phyloP scores from a whole-genome alignment of 2,329 filamentous ascomycete genomes.

The Xylaria sp. region DNA sequence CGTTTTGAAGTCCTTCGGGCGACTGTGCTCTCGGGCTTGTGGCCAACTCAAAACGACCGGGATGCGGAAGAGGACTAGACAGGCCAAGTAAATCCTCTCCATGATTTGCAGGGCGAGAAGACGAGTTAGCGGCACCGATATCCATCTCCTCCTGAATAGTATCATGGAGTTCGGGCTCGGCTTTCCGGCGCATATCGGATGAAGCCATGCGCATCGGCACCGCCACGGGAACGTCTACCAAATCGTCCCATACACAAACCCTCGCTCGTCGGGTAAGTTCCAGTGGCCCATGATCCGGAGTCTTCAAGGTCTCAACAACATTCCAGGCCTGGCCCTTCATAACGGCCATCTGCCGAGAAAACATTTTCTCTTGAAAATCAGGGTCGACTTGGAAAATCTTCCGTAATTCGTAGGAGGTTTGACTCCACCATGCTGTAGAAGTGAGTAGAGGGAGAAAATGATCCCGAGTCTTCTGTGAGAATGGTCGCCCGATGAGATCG shows the following conservation, averaged over 20 bases:
- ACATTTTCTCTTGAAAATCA: conserved; percentile 99
- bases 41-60: conserved; percentile 78
- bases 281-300: conserved; percentile 88
- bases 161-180: conserved; percentile 58
- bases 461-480: conserved; percentile 90
- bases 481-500: conserved; percentile 93
- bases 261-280: conserved; percentile 90
- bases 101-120: conserved; percentile 54
- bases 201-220: conserved; percentile 88
- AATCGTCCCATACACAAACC: conserved; percentile 97
- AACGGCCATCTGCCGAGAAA: conserved; percentile 95
- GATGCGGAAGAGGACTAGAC: conserved; percentile 74
- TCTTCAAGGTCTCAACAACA: conserved; percentile 96
- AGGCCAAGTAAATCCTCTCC: conserved; percentile 78
- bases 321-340: conserved; percentile 99
- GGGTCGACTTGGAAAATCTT: conserved; percentile 90
- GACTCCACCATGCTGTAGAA: conserved; percentile 95
- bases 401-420: conserved; percentile 88
- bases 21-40: conserved; percentile 56
- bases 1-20: conserved; percentile 50
- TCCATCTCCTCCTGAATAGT: conserved; percentile 89
- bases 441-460: conserved; percentile 97
- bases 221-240: conserved; percentile 94
- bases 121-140: conserved; percentile 77
- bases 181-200: conserved; percentile 80